These are phyloP conservation scores for Aspergillus homomorphus DNA, from an alignment of 495 filamentous ascomycete species.

Conservation along the genomic window DNA sequence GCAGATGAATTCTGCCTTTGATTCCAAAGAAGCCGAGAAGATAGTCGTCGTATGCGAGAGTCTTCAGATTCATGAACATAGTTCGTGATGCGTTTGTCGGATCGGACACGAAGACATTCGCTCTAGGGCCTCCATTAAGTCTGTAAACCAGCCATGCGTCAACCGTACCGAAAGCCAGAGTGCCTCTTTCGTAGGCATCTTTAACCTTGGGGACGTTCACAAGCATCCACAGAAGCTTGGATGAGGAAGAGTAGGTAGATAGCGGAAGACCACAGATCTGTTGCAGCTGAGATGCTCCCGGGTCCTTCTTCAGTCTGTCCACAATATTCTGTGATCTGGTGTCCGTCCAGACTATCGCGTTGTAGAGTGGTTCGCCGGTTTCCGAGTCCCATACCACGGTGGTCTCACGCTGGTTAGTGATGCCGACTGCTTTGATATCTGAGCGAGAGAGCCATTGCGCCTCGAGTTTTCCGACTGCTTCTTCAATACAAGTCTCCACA, in stretches of 20 bases:
- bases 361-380: constrained; percentile 81
- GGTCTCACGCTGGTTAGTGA: constrained; percentile 95
- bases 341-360: constrained; percentile 94
- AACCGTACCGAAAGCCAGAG: constrained; percentile 85
- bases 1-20: constrained; percentile 66
- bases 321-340: constrained; percentile 79
- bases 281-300: constrained; percentile 62
- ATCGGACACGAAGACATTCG: constrained; percentile 79
- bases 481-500: constrained; percentile 79
- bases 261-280: constrained; percentile 82
- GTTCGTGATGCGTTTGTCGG: constrained; percentile 90
- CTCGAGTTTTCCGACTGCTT: constrained; percentile 68
- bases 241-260: constrained; percentile 89
- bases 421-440: constrained; percentile 78
- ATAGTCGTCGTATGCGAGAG: constrained; percentile 77
- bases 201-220: constrained; percentile 68
- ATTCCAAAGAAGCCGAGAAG: constrained; percentile 83
- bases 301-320: constrained; percentile 64
- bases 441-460: constrained; percentile 60
- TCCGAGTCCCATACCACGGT: constrained; percentile 86
- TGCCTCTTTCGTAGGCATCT: constrained; percentile 73
- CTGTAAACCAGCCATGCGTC: constrained; percentile 91
- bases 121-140: constrained; percentile 73
- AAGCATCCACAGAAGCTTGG: constrained; percentile 87
- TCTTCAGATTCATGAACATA: constrained; percentile 93